A percentile compares a stretch with the other conserved stretches of the same genome.
Evolutionary conservation across 768 basidiomycete genomes (phyloP).

Genomic region (Chalciporus sphaerocephalus): DNA sequence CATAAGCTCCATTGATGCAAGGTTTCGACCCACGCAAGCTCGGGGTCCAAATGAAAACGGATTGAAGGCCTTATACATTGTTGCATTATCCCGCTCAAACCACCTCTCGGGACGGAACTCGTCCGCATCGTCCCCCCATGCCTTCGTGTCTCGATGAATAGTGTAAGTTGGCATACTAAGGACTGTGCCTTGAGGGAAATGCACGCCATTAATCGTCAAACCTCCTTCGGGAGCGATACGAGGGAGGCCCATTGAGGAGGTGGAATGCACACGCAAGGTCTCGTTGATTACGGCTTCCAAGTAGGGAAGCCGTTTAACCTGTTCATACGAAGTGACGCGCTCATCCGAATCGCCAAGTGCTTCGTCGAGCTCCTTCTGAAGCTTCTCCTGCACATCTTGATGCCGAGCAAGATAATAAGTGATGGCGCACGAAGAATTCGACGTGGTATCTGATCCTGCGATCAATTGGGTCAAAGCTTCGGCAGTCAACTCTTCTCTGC

Average conservation of each 20-base stretch:
- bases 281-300: slow-evolving; percentile 88
- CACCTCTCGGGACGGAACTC: slow-evolving; percentile 79
- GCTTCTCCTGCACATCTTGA: slow-evolving; percentile 58
- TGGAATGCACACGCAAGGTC: slow-evolving; percentile 78
- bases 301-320: slow-evolving; percentile 71
- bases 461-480: slow-evolving; percentile 85
- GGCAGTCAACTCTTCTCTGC: slow-evolving; percentile 78
- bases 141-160: slow-evolving; percentile 64
- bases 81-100: slow-evolving; percentile 64
- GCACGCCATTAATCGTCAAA: slow-evolving; percentile 45
- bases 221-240: slow-evolving; percentile 75
- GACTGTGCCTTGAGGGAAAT: slow-evolving; percentile 71
- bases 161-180: slow-evolving; percentile 80
- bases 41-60: slow-evolving; percentile 83
- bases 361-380: slow-evolving; percentile 72
- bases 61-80: slow-evolving; percentile 72
- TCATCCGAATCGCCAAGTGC: slow-evolving; percentile 58
- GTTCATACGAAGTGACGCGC: slow-evolving; percentile 55
- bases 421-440: slow-evolving; percentile 90
- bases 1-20: slow-evolving; percentile 74
- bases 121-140: slow-evolving; percentile 80
- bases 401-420: slow-evolving; percentile 76
- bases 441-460: slow-evolving; percentile 89
- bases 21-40: slow-evolving; percentile 80
- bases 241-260: slow-evolving; percentile 79